Percentiles rank a stretch among this genome's conserved stretches.
These are phyloP conservation scores for Poa annua DNA, from an alignment of 176 grass and related monocot genomes.

Conservation along the genomic window DNA sequence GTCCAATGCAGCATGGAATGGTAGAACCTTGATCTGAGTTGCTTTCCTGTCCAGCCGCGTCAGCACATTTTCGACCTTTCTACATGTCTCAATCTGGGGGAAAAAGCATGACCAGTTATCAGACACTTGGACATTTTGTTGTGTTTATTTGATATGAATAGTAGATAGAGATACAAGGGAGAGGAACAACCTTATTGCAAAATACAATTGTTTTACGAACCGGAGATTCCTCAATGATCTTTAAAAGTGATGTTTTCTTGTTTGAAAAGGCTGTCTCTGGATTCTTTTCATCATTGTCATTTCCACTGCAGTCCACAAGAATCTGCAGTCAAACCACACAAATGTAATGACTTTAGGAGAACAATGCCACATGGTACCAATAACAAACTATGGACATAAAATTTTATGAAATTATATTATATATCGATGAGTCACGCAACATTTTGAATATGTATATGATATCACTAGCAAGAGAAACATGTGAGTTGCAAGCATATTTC, in stretches of 20 bases:
- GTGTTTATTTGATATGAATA: background rate
- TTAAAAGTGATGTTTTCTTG: slow-evolving; percentile 73
- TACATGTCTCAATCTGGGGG: slow-evolving; percentile 89
- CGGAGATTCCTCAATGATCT: slow-evolving; percentile 67
- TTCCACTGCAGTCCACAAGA: slow-evolving; percentile 94
- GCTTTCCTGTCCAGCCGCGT: slow-evolving; percentile 80
- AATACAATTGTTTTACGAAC: slow-evolving; percentile 88
- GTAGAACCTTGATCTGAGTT: slow-evolving; percentile 62
- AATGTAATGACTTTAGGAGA: background rate
- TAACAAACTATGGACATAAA: background rate
- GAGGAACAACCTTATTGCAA: slow-evolving; percentile 76
- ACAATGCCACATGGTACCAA: background rate
- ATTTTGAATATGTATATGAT: background rate
- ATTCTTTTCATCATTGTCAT: slow-evolving; percentile 76
- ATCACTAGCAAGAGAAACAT: background rate
- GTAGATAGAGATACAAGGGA: background rate
- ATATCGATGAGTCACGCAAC: background rate
- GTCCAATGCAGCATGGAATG: slow-evolving; percentile 84
- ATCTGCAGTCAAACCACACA: slow-evolving; percentile 38
- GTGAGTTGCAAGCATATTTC: background rate
- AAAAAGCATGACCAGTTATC: background rate
- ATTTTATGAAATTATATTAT: background rate
- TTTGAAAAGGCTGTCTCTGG: slow-evolving; percentile 87
- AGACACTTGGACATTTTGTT: background rate
- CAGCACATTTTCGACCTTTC: slow-evolving; percentile 87